Evolutionary conservation across 371 early-diverging fungal species (phyloP), one percentile per base, ranked within the genome.

Genomic region (Rhizopus sp.): DNA sequence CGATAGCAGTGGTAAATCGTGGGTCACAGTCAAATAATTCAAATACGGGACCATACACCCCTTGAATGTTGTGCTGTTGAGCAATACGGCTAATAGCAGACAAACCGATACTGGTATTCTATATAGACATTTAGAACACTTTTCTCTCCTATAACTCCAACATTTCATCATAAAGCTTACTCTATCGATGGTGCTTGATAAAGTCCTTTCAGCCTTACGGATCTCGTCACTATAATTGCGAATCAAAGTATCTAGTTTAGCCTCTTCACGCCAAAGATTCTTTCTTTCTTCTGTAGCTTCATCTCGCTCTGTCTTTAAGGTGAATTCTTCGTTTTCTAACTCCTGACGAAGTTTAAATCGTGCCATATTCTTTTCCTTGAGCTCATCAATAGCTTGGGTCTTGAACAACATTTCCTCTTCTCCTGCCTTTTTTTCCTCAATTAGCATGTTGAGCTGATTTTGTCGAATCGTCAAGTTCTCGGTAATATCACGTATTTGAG

Each of bases 31-130:
- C 87, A 72, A 98, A 93, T 23, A 97, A 81, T 66, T 96, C 90
- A 69, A 90, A 96, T 10, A 98, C 74, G 7, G 96, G 94, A 0
- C 99, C 99, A 68, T 94, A 88, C 0, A 95, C 89, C 10, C 96
- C 96, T 0, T 60, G 56, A 9, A 95, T 56, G 13, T 84, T 77
- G 31, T 82, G 77, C 5, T 80, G 60, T 50, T 85, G 78, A 3
- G 82, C 82, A 57, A 96, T 88, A 17, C 77, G 73, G 5, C 75
- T 53, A 13, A 97, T 83, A 13, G 92, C 83, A 44, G 85, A 83
- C 3, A 97, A 64, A 3, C 94, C 96, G 30, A 75, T 74, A 53
- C 86, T 81, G 0, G 88, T 91, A 42, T 84, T 82, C 77, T 77
- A 62, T 29, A 53, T 29, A 35, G 2, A 37, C 2, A 12, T 30